phyloP scores from a whole-genome alignment of 352 stramenopile genomes.

The Phytophthora tentaculata region DNA sequence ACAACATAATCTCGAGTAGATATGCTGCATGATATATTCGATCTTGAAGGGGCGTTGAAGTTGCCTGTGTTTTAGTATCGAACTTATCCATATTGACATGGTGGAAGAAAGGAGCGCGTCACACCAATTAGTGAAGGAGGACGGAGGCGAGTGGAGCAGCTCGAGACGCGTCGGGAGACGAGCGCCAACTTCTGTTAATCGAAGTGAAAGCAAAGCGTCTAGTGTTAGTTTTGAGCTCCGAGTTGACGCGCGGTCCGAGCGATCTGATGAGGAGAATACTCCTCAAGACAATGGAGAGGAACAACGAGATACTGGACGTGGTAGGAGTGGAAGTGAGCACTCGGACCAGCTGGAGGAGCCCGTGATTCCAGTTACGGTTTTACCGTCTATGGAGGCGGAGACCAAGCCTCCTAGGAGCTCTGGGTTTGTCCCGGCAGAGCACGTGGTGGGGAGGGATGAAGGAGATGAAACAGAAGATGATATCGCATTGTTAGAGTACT shows the following conservation, averaged over 20 bases:
- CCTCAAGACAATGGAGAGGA: conserved; percentile 2
- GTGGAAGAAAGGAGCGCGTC: conserved; percentile 9
- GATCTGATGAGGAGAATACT: background rate
- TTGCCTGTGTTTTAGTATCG: background rate
- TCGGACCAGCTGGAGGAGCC: conserved; percentile 26
- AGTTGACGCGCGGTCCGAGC: conserved; percentile 18
- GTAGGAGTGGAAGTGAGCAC: conserved; percentile 16
- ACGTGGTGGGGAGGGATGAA: conserved; percentile 26
- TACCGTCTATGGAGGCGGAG: conserved; percentile 27
- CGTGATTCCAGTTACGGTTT: conserved; percentile 28
- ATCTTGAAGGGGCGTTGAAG: conserved; percentile 35
- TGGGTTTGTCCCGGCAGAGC: conserved; percentile 8
- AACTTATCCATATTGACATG: background rate
- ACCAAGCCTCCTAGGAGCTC: conserved; percentile 17
- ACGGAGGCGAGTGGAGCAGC: conserved; percentile 35
- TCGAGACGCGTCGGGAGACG: conserved; percentile 28
- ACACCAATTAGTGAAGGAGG: conserved; percentile 3
- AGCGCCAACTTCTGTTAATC: conserved; percentile 5
- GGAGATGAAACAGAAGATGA: conserved; percentile 40
- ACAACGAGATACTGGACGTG: background rate
- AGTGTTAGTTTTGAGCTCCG: conserved; percentile 15
- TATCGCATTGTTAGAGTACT: conserved; percentile 40
- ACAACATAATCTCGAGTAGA: background rate
- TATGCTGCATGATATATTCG: background rate
- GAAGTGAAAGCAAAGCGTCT: background rate